Evolutionary conservation across 2,329 filamentous ascomycete genomes (phyloP).

Genomic region (Penicillium crustosum): DNA sequence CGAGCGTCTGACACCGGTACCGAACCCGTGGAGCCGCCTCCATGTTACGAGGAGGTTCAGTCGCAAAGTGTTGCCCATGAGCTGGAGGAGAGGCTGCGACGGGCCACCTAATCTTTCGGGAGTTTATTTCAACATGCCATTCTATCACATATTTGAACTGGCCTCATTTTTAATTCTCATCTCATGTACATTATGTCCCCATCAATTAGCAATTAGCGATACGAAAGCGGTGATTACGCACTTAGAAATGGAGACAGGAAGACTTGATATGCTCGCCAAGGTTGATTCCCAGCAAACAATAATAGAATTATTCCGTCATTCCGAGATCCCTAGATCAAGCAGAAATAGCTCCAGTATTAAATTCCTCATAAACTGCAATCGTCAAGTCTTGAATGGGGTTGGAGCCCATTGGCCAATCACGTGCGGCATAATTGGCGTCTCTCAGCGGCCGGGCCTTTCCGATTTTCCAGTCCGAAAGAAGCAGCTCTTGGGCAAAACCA

Average conservation of each 20-base stretch:
- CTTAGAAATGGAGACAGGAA: slow-evolving; percentile 4
- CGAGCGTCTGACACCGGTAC: slow-evolving; percentile 31
- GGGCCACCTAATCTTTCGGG: slow-evolving; percentile 24
- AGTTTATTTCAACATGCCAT: not conserved
- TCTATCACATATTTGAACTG: not conserved
- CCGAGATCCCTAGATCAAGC: not conserved
- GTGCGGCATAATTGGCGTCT: slow-evolving; percentile 39
- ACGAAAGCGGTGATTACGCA: slow-evolving; percentile 11
- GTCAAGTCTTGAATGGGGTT: not conserved
- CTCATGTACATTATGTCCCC: slow-evolving; percentile 20
- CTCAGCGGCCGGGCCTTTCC: slow-evolving; percentile 42
- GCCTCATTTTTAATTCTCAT: not conserved
- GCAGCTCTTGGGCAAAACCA: slow-evolving; percentile 37
- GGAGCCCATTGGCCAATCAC: slow-evolving; percentile 38
- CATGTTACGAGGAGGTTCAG: slow-evolving; percentile 89
- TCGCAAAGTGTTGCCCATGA: slow-evolving; percentile 74
- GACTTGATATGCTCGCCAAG: not conserved
- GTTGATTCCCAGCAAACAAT: not conserved
- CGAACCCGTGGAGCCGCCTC: slow-evolving; percentile 71
- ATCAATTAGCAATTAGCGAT: slow-evolving; percentile 13
- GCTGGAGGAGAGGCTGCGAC: slow-evolving; percentile 59
- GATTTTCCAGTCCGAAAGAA: slow-evolving; percentile 42
- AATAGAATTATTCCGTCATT: no score
- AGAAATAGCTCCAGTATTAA: not conserved
- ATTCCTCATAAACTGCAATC: not conserved